A percentile compares a stretch with the other conserved stretches of the same genome.
Evolutionary conservation across 2,329 filamentous ascomycete species (phyloP).

Genomic region (Phialocephala subalpina): DNA sequence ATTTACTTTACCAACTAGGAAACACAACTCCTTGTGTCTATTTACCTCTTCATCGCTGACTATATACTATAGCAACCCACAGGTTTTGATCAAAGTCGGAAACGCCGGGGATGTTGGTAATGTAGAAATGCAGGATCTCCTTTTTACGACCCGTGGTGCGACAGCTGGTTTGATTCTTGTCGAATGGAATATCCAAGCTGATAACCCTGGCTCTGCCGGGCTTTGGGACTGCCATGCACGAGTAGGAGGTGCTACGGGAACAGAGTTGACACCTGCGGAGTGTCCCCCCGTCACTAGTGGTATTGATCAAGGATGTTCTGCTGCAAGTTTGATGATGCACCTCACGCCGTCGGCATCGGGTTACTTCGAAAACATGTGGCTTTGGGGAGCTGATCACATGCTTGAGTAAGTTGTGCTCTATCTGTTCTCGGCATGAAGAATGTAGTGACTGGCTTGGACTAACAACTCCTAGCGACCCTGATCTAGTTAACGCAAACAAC

Average conservation of each 20-base stretch:
- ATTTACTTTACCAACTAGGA: too few relatives aligned
- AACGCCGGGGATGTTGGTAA: conserved; percentile 54
- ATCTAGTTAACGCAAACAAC: conserved; percentile 9
- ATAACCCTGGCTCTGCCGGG: conserved; percentile 40
- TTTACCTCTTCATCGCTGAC: conserved; percentile 31
- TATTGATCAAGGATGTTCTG: conserved; percentile 35
- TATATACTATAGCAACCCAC: neutral
- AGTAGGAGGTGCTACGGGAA: conserved; percentile 48
- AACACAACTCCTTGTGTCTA: too few relatives aligned
- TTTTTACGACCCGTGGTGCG: conserved; percentile 51
- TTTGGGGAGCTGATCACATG: conserved; percentile 24
- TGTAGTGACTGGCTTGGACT: neutral
- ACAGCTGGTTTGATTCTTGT: conserved; percentile 50
- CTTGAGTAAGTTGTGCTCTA: conserved; percentile 14
- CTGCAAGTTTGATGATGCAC: conserved; percentile 28
- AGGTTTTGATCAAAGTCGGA: conserved; percentile 48
- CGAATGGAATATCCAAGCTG: conserved; percentile 46
- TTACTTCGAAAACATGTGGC: conserved; percentile 35
- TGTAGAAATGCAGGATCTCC: conserved; percentile 47
- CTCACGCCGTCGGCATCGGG: conserved; percentile 19
- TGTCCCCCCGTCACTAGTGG: conserved; percentile 40
- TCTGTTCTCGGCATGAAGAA: too few relatives aligned
- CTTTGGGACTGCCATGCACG: conserved; percentile 47
- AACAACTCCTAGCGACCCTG: conserved; percentile 8
- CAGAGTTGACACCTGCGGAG: conserved; percentile 39